Conservation (phyloP, 2,329 filamentous ascomycete genomes). For the Cladosporium sp. region DNA sequence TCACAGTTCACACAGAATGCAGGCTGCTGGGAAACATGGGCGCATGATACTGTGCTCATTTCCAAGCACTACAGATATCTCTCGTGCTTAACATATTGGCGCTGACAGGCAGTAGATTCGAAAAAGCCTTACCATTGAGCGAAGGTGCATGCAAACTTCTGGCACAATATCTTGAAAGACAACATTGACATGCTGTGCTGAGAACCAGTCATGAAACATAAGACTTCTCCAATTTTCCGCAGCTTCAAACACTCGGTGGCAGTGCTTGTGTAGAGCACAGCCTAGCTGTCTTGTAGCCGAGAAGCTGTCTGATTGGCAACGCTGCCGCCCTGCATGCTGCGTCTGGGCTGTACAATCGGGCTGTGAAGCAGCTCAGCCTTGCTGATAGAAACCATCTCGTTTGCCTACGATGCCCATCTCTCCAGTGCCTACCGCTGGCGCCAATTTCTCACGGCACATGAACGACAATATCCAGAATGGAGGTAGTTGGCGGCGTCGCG, state of each 20-base stretch:
- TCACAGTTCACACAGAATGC: no score
- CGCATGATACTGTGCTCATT: no score
- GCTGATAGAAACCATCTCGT: not conserved
- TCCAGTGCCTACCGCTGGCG: not conserved
- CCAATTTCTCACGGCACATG: not conserved
- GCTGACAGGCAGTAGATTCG: no score
- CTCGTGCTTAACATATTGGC: no score
- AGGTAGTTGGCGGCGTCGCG: constrained; percentile 3
- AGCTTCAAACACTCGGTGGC: not conserved
- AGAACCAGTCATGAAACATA: not conserved
- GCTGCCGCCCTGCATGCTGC: not conserved
- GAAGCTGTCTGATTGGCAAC: not conserved
- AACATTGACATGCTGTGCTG: not conserved
- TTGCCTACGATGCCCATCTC: not conserved
- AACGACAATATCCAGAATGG: not conserved
- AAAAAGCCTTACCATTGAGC: no score
- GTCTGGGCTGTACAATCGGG: not conserved
- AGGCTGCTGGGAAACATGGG: no score
- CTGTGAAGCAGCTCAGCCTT: constrained; percentile 1
- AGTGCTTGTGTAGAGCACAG: not conserved
- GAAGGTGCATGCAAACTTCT: no score
- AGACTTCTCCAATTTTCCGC: not conserved
- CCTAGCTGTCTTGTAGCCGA: not conserved
- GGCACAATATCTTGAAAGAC: no score
- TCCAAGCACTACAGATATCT: no score